A percentile compares a stretch with the other conserved stretches of the same genome.
phyloP scores from a whole-genome alignment of 139 green algal genomes.

The Chlamydomonas applanata region DNA sequence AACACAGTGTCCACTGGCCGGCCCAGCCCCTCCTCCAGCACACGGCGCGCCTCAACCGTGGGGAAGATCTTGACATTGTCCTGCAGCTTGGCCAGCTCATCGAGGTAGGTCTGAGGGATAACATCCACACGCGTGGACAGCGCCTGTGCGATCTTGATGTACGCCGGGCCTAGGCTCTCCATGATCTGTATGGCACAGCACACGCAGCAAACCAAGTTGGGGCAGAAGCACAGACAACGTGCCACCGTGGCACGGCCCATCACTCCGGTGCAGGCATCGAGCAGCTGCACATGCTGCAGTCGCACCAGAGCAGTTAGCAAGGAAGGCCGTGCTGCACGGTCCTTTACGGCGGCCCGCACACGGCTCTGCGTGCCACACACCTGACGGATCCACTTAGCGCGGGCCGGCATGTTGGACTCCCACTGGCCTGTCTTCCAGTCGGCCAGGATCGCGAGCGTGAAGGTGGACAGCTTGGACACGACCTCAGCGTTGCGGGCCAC shows the following conservation, averaged over 20 bases:
- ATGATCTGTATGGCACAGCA: slow-evolving; percentile 19
- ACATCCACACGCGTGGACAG: slow-evolving; percentile 58
- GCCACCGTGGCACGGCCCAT: background rate
- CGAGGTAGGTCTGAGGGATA: slow-evolving; percentile 43
- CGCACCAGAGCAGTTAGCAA: background rate
- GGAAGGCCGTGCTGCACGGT: no score
- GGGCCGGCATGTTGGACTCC: slow-evolving; percentile 34
- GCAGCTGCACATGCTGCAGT: background rate
- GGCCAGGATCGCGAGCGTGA: slow-evolving; percentile 33
- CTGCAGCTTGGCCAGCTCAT: slow-evolving; percentile 48
- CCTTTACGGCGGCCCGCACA: no score
- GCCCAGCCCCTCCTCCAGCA: slow-evolving; percentile 43
- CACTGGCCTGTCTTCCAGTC: slow-evolving; percentile 36
- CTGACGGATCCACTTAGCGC: slow-evolving; percentile 10
- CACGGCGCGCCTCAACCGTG: slow-evolving; percentile 39
- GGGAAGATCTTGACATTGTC: slow-evolving; percentile 64
- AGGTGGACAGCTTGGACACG: slow-evolving; percentile 29
- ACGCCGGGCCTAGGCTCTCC: slow-evolving; percentile 39
- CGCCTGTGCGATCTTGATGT: slow-evolving; percentile 58
- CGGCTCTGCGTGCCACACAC: background rate
- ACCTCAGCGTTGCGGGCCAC: slow-evolving; percentile 39
- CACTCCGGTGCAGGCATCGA: no score
- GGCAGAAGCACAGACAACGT: background rate
- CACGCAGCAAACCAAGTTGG: background rate
- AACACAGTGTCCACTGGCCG: slow-evolving; percentile 45